Evolutionary conservation across 148 eudicot species (phyloP).

Genomic region (Chenopodium suecicum): DNA sequence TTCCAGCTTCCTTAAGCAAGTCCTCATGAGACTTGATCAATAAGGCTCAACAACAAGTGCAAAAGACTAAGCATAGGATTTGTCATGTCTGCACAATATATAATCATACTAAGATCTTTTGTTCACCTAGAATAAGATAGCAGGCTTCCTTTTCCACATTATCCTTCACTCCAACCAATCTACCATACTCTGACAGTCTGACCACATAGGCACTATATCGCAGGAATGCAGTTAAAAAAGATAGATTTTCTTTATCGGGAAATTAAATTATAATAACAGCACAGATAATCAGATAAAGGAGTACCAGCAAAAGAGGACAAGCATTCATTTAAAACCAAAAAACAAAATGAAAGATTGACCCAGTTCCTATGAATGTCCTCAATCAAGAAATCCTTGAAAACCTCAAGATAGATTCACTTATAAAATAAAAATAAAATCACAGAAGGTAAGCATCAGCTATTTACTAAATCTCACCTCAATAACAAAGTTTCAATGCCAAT

Average conservation of each 20-base stretch:
- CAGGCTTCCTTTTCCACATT: not conserved
- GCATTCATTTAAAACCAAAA: too few relatives aligned
- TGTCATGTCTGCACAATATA: not conserved
- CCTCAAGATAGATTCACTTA: too few relatives aligned
- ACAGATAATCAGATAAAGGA: too few relatives aligned
- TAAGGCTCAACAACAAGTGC: not conserved
- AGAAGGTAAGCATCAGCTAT: not conserved
- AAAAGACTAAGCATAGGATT: not conserved
- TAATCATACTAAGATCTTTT: not conserved
- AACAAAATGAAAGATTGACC: too few relatives aligned
- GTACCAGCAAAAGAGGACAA: too few relatives aligned
- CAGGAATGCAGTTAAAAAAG: not conserved
- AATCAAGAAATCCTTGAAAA: too few relatives aligned
- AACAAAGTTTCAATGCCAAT: not conserved
- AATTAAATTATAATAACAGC: too few relatives aligned
- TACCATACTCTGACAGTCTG: constrained; percentile 4
- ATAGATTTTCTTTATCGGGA: too few relatives aligned
- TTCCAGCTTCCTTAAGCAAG: not conserved
- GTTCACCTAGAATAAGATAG: not conserved
- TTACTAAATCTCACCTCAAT: not conserved
- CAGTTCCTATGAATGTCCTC: too few relatives aligned
- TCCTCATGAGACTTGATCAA: not conserved
- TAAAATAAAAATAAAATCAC: too few relatives aligned
- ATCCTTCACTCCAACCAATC: not conserved
- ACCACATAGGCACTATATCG: not conserved